Base-by-base conservation (phyloP, 2,329 filamentous ascomycete genomes). In the Ophiosphaerella narmari region DNA sequence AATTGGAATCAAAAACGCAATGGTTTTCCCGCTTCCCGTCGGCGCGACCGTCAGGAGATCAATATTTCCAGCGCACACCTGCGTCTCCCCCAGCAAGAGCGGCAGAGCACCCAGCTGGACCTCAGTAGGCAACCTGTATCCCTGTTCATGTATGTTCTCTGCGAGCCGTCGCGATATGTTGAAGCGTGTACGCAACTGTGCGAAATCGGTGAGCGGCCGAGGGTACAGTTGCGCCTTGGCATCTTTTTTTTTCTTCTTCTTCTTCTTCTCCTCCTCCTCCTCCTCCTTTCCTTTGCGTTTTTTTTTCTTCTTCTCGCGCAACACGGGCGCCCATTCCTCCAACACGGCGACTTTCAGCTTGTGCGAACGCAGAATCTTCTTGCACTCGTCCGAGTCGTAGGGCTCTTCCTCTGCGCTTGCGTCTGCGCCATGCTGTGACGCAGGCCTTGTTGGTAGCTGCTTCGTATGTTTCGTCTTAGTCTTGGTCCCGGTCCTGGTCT, bases 21-120 rank as follows among this genome's bases (percentile, higher is more conserved):
- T 78, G 0, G 94, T 99, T 79, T 99, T 99, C 38, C 94, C 94
- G 71, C 93, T 97, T 21, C 94, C 94, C 0, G 94, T 99, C 1
- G 94, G 94, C 3, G 94, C 94, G 37, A 97, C 86, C 0, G 90
- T 90, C 55, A 99, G 74, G 34, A 99, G 84, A 76, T 99, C 87
- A 4, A 93, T 78, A 11, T 78, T 76, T 4, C 66, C 63, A 31
- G 56, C 61, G 35, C 65, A 60, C 29, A 57, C 60, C 12, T 48
- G 57, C 7, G 60, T 85, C 73, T 0, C 76, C 54, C 80, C 74
- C 26, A 97, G 76, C 32, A 97, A 77, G 39, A 97, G 74, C 24
- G 94, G 93, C 56, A 99, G 74, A 63, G 87, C 88, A 3, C 85
- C 92, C 73, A 97, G 83, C 71, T 99, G 94, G 11, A 99, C 92